These are phyloP conservation scores for Leptodontidium sp. DNA, from an alignment of 2,329 filamentous ascomycete genomes.

Conservation along the genomic window DNA sequence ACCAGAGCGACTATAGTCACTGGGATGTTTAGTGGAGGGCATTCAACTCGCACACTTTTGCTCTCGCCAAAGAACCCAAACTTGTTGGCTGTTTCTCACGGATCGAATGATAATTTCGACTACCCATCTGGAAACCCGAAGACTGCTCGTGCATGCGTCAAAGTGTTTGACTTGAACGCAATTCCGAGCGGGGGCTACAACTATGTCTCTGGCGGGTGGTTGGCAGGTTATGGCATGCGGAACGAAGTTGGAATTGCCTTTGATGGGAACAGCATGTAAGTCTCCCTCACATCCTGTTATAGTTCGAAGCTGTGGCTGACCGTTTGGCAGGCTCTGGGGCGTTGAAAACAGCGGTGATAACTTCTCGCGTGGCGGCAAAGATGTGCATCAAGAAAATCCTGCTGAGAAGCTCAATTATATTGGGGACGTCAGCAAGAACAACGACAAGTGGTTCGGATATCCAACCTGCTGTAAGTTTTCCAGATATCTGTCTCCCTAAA, in stretches of 20 bases:
- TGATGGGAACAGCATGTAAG: slow-evolving; percentile 47
- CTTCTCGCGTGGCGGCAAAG: slow-evolving; percentile 22
- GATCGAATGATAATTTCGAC: slow-evolving; percentile 71
- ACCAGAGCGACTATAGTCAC: slow-evolving; percentile 62
- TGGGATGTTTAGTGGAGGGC: slow-evolving; percentile 69
- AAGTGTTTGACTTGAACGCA: slow-evolving; percentile 60
- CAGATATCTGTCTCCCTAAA: no score
- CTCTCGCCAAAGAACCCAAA: slow-evolving; percentile 62
- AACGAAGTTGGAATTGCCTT: slow-evolving; percentile 73
- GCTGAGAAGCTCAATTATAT: slow-evolving; percentile 78
- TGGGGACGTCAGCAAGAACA: slow-evolving; percentile 40
- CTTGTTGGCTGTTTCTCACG: slow-evolving; percentile 70
- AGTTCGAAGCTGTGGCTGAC: slow-evolving; percentile 72
- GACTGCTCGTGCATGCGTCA: slow-evolving; percentile 71
- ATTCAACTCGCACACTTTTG: slow-evolving; percentile 72
- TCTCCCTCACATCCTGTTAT: slow-evolving; percentile 61
- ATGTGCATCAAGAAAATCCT: slow-evolving; percentile 71
- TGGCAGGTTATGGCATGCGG: slow-evolving; percentile 73
- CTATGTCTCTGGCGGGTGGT: slow-evolving; percentile 56
- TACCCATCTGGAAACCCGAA: slow-evolving; percentile 55
- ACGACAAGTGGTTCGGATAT: slow-evolving; percentile 73
- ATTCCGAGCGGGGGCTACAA: slow-evolving; percentile 48
- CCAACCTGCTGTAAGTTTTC: slow-evolving; percentile 62
- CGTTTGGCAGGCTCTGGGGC: slow-evolving; percentile 62
- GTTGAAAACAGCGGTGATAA: slow-evolving; percentile 49